Conservation (phyloP, 2,329 filamentous ascomycete genomes). For the Sporothrix luriei region DNA sequence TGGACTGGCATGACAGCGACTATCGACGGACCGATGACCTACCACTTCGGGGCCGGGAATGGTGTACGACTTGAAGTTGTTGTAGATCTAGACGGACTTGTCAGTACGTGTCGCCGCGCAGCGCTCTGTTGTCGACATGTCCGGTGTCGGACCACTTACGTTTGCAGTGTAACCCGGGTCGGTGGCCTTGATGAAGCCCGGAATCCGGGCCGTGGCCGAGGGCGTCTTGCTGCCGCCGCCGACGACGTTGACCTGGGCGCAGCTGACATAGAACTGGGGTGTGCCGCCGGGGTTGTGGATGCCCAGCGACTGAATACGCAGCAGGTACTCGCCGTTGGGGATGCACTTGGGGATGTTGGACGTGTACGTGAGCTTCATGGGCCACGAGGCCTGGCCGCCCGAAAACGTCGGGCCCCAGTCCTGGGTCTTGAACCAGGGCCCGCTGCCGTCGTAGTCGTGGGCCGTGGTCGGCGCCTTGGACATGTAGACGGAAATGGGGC, state of each 20-base stretch:
- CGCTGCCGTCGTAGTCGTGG: conserved; percentile 45
- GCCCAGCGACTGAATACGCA: conserved; percentile 62
- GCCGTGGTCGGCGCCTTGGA: conserved; percentile 46
- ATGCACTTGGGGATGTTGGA: conserved; percentile 55
- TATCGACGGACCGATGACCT: not conserved
- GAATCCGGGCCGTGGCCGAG: conserved; percentile 44
- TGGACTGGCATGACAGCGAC: too few species aligned
- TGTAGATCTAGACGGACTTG: conserved; percentile 32
- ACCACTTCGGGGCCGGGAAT: conserved; percentile 33
- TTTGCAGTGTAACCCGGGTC: conserved; percentile 52
- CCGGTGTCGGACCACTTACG: conserved; percentile 40
- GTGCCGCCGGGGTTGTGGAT: conserved; percentile 58
- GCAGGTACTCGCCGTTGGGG: conserved; percentile 60
- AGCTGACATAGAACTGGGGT: conserved; percentile 53
- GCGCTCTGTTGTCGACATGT: too few species aligned
- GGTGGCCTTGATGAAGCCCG: conserved; percentile 40
- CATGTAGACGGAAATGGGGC: conserved; percentile 49
- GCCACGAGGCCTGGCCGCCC: conserved; percentile 43
- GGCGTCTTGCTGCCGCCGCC: conserved; percentile 46
- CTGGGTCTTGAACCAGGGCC: conserved; percentile 50
- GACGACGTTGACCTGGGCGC: conserved; percentile 52
- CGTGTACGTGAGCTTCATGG: conserved; percentile 43
- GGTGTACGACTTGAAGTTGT: conserved; percentile 36
- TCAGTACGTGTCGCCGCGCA: not conserved
- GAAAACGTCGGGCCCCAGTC: conserved; percentile 44